Evolutionary conservation across 495 filamentous ascomycete species (phyloP).

Genomic region (Aspergillus ellipticus): DNA sequence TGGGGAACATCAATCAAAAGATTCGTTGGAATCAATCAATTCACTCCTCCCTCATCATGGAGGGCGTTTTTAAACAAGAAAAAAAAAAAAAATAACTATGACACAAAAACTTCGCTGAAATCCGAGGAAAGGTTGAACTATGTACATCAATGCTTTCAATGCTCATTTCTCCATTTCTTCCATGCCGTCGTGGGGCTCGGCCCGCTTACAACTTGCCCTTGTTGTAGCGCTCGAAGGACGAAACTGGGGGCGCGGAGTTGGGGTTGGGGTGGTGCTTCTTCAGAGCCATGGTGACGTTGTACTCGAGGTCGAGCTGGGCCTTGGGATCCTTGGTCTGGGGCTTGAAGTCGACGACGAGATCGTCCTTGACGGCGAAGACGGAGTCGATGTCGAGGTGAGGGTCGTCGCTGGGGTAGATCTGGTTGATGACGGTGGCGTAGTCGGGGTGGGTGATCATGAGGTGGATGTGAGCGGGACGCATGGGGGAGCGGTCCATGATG

Average conservation of each 20-base stretch:
- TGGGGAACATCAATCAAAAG: too few species aligned
- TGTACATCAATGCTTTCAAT: background rate
- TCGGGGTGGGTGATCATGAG: slow-evolving; percentile 48
- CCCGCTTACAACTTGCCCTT: slow-evolving; percentile 19
- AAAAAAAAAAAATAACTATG: too few species aligned
- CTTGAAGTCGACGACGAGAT: slow-evolving; percentile 61
- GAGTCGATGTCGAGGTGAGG: slow-evolving; percentile 60
- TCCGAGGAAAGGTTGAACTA: background rate
- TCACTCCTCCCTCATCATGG: too few species aligned
- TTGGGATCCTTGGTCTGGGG: slow-evolving; percentile 48
- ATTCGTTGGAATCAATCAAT: too few species aligned
- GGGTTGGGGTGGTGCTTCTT: slow-evolving; percentile 49
- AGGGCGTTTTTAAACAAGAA: too few species aligned
- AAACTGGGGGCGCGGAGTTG: slow-evolving; percentile 43
- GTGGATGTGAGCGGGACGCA: slow-evolving; percentile 49
- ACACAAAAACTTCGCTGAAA: too few species aligned
- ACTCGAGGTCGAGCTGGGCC: slow-evolving; percentile 42
- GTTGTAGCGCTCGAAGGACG: slow-evolving; percentile 42
- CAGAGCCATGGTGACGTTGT: slow-evolving; percentile 43
- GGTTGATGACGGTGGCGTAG: slow-evolving; percentile 55
- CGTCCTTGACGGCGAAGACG: slow-evolving; percentile 65
- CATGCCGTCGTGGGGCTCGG: background rate
- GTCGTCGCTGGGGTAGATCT: slow-evolving; percentile 61
- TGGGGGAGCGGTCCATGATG: slow-evolving; percentile 64
- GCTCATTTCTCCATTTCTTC: background rate